Evolutionary conservation across 1,139 yeast genomes (phyloP).

Genomic region (Geotrichum candidum): DNA sequence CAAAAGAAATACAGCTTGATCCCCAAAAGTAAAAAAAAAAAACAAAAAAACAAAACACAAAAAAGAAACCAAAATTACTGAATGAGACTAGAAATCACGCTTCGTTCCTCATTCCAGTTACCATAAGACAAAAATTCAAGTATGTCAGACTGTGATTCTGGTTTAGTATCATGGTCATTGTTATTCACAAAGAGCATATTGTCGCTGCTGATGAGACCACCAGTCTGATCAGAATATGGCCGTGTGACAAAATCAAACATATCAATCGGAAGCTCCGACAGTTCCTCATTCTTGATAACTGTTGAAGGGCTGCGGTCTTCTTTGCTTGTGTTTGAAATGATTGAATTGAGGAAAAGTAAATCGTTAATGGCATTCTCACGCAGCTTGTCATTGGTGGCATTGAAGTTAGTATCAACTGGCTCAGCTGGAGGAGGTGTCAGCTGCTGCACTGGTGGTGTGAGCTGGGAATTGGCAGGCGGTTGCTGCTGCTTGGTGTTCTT

Average conservation of each 20-base stretch:
- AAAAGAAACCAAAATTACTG: not conserved
- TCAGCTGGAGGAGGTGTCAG: slow-evolving; percentile 5
- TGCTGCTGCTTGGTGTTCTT: slow-evolving; percentile 1
- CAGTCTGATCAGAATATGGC: not conserved
- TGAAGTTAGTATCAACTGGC: not conserved
- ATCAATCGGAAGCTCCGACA: slow-evolving; percentile 5
- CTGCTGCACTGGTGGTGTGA: not conserved
- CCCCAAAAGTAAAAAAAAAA: not conserved
- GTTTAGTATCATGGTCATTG: not conserved
- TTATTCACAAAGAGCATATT: slow-evolving; percentile 5
- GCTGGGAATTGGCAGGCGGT: not conserved
- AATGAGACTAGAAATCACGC: not conserved
- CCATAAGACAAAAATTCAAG: not conserved
- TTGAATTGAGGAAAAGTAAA: slow-evolving; percentile 14
- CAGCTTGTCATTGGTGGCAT: slow-evolving; percentile 4
- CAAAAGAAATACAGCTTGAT: too few species aligned
- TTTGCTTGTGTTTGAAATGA: not conserved
- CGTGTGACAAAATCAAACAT: slow-evolving; percentile 16
- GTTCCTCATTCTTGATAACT: not conserved
- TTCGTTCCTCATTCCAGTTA: not conserved
- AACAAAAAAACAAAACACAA: not conserved
- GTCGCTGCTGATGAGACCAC: slow-evolving; percentile 10
- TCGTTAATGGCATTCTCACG: slow-evolving; percentile 16
- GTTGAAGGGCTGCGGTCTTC: not conserved
- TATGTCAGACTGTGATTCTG: not conserved